Percentiles rank a stretch among this genome's conserved stretches.
These are phyloP conservation scores for Kingdonia uniflora DNA, from an alignment of 164 flowering plant species.

Conservation along the genomic window DNA sequence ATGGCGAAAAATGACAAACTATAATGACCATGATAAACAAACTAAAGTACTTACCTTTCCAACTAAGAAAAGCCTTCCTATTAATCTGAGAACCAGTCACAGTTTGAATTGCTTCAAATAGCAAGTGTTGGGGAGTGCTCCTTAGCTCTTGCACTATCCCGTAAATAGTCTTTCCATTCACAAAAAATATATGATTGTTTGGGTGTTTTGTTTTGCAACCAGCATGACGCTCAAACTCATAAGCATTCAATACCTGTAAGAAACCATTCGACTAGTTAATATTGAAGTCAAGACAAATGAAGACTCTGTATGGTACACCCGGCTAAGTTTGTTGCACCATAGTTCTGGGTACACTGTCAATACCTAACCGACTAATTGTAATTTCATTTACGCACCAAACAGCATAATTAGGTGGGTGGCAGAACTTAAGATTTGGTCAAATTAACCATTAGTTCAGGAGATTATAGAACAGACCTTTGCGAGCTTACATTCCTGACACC, in stretches of 20 bases:
- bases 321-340: no score
- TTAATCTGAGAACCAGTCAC: slow-evolving; percentile 34
- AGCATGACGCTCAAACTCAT: slow-evolving; percentile 75
- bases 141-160: slow-evolving; percentile 68
- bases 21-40: no score
- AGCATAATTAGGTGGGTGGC: no score
- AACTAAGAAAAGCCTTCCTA: slow-evolving; percentile 48
- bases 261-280: not conserved
- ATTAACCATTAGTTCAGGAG: no score
- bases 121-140: slow-evolving; percentile 51
- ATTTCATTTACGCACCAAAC: no score
- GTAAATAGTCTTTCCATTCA: slow-evolving; percentile 73
- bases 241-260: slow-evolving; percentile 56
- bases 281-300: not conserved
- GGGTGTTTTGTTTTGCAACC: slow-evolving; percentile 59
- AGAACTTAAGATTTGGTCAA: no score
- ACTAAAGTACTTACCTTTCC: slow-evolving; percentile 63
- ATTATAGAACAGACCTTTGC: slow-evolving; percentile 43
- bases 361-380: no score
- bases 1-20: no score
- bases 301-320: not conserved
- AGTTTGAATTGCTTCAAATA: slow-evolving; percentile 46
- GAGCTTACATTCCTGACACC: slow-evolving; percentile 53
- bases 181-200: slow-evolving; percentile 32
- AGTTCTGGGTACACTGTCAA: slow-evolving; percentile 1